Percentiles rank a stretch among this genome's conserved stretches.
phyloP scores from a whole-genome alignment of 2,329 filamentous ascomycete genomes.

The Passalora sequoiae region DNA sequence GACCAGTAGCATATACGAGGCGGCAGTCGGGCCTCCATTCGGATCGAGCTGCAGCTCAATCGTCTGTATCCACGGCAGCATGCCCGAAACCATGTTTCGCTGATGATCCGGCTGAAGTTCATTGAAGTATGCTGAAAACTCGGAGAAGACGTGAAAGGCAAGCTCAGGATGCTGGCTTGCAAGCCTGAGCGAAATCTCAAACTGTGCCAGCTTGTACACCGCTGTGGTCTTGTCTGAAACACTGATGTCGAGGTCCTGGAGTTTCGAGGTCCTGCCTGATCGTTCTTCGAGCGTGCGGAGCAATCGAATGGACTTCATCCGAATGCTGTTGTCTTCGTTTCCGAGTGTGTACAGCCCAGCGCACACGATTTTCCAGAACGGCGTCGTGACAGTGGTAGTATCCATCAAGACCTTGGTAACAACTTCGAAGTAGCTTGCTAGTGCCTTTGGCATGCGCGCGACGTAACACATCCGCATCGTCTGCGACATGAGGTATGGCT shows the following conservation, averaged over 20 bases:
- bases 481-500: conserved; percentile 77
- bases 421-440: conserved; percentile 94
- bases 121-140: conserved; percentile 91
- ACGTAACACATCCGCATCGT: conserved; percentile 89
- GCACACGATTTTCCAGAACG: conserved; percentile 86
- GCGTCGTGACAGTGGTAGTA: conserved; percentile 70
- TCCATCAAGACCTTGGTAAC: conserved; percentile 82
- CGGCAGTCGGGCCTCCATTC: conserved; percentile 81
- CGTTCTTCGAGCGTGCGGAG: conserved; percentile 71
- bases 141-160: conserved; percentile 90
- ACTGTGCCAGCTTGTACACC: conserved; percentile 95
- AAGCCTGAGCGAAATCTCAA: conserved; percentile 87
- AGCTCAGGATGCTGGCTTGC: conserved; percentile 83
- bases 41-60: conserved; percentile 90
- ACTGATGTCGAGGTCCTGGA: conserved; percentile 96
- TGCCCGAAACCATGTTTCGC: conserved; percentile 87
- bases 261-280: conserved; percentile 77
- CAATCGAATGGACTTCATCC: conserved; percentile 79
- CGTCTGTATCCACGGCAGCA: conserved; percentile 92
- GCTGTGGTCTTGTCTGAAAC: conserved; percentile 98
- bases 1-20: conserved; percentile 89
- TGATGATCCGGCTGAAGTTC: conserved; percentile 76
- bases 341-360: conserved; percentile 88
- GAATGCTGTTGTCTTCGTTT: conserved; percentile 81
- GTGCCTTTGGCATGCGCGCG: conserved; percentile 64